phyloP scores from a whole-genome alignment of 139 green algal species.

The Pleodorina starrii region DNA sequence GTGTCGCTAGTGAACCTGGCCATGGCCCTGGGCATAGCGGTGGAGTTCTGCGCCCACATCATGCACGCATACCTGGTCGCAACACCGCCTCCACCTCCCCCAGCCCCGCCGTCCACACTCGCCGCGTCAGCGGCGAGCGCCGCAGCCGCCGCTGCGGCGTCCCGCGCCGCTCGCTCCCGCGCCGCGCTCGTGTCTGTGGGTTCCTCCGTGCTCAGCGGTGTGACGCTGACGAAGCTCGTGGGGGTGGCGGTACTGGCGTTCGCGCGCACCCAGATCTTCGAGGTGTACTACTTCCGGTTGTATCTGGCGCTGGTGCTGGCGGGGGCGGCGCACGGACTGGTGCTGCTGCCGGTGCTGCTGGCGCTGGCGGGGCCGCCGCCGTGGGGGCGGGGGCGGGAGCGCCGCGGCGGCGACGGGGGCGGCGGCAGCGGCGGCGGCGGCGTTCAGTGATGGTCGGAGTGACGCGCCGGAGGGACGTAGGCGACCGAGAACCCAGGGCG shows the following conservation, averaged over 20 bases:
- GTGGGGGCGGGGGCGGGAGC: background rate
- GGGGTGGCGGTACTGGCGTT: conserved; percentile 88
- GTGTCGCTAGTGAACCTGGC: conserved; percentile 88
- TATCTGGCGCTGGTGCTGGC: conserved; percentile 90
- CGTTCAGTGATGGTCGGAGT: background rate
- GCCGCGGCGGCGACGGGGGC: background rate
- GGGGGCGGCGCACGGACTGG: conserved; percentile 87
- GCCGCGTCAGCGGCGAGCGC: background rate
- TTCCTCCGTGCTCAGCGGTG: conserved; percentile 84
- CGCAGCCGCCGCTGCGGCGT: background rate
- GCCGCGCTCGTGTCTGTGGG: conserved; percentile 62
- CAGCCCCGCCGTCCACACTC: background rate
- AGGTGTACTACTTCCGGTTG: conserved; percentile 67
- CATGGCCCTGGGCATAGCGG: conserved; percentile 84
- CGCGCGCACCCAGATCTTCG: conserved; percentile 84
- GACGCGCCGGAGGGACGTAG: background rate
- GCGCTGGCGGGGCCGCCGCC: conserved; percentile 68
- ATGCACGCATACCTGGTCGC: conserved; percentile 76
- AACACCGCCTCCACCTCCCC: background rate
- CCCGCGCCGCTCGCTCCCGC: background rate
- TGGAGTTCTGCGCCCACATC: conserved; percentile 91
- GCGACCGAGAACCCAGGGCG: no score
- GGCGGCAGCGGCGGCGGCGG: background rate
- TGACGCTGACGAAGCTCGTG: conserved; percentile 90
- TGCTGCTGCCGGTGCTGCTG: conserved; percentile 91